These are phyloP conservation scores for Agrocybe chaxingu DNA, from an alignment of 768 basidiomycete species.

Conservation along the genomic window DNA sequence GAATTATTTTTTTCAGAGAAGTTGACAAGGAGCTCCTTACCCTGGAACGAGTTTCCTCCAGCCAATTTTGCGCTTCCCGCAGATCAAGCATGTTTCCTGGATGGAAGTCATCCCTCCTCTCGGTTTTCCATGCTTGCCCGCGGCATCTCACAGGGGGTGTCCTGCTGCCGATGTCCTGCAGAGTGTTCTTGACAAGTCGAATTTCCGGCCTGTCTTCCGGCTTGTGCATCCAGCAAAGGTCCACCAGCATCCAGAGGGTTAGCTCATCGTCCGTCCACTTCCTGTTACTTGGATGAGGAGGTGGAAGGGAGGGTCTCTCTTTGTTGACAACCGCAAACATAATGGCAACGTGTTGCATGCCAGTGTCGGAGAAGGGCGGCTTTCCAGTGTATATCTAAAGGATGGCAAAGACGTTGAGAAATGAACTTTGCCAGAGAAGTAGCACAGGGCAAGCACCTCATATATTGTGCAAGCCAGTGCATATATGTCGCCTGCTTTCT, in stretches of 20 bases:
- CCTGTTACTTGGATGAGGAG: not conserved
- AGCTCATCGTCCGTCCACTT: conserved; percentile 13
- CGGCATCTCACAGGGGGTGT: not conserved
- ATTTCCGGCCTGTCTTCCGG: conserved; percentile 12
- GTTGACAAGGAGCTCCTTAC: no score
- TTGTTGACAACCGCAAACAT: conserved; percentile 8
- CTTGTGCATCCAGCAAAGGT: conserved; percentile 10
- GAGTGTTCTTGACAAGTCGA: conserved; percentile 5
- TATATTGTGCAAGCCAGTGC: conserved; percentile 18
- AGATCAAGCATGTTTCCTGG: no score
- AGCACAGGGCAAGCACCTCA: conserved; percentile 8
- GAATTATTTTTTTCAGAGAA: no score
- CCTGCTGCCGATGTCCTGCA: conserved; percentile 5
- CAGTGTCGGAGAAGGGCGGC: conserved; percentile 3
- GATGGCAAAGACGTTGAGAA: not conserved
- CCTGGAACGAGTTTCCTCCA: no score
- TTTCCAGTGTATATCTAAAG: conserved; percentile 12
- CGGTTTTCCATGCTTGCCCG: no score
- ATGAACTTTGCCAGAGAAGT: not conserved
- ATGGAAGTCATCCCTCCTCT: no score
- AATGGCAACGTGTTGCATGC: not conserved
- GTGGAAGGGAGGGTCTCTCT: conserved; percentile 9
- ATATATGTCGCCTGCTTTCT: conserved; percentile 17
- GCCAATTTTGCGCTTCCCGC: no score
- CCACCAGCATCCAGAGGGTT: conserved; percentile 15